phyloP scores from a whole-genome alignment of 2,329 filamentous ascomycete genomes.

The Neopestalotiopsis sp. region DNA sequence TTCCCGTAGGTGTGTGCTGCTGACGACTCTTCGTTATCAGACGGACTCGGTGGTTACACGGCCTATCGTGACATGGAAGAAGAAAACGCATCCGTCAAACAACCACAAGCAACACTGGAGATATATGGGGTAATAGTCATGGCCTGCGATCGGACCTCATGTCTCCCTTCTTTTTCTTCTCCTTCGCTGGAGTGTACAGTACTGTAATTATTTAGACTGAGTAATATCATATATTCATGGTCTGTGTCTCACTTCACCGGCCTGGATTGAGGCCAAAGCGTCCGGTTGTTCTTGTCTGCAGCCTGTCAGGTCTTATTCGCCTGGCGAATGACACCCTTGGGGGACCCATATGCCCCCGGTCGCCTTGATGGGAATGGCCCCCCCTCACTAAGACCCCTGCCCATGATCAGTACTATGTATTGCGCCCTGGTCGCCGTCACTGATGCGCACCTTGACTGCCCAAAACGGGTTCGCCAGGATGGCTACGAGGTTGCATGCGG shows the following conservation, averaged over 20 bases:
- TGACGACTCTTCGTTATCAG: not conserved
- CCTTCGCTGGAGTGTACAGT: not conserved
- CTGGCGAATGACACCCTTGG: too few species aligned
- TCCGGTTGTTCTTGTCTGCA: not conserved
- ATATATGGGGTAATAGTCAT: not conserved
- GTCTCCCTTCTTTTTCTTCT: not conserved
- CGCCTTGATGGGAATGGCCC: not conserved
- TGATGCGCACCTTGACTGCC: conserved; percentile 14
- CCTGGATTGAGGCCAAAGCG: not conserved
- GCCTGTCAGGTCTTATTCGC: not conserved
- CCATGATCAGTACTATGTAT: not conserved
- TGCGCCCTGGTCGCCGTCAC: not conserved
- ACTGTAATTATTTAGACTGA: not conserved
- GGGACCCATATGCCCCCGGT: not conserved
- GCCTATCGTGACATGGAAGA: not conserved
- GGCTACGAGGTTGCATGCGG: conserved; percentile 9
- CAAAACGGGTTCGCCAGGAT: conserved; percentile 1
- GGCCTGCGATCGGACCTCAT: not conserved
- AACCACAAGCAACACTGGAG: not conserved
- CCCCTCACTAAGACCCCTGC: not conserved
- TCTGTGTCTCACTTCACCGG: not conserved
- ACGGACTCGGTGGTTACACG: not conserved
- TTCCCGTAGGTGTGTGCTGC: not conserved
- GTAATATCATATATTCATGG: not conserved
- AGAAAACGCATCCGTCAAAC: not conserved